A percentile compares a stretch with the other conserved stretches of the same genome.
These are phyloP conservation scores for Sarcomyxa edulis DNA, from an alignment of 768 basidiomycete genomes.

Conservation along the genomic window DNA sequence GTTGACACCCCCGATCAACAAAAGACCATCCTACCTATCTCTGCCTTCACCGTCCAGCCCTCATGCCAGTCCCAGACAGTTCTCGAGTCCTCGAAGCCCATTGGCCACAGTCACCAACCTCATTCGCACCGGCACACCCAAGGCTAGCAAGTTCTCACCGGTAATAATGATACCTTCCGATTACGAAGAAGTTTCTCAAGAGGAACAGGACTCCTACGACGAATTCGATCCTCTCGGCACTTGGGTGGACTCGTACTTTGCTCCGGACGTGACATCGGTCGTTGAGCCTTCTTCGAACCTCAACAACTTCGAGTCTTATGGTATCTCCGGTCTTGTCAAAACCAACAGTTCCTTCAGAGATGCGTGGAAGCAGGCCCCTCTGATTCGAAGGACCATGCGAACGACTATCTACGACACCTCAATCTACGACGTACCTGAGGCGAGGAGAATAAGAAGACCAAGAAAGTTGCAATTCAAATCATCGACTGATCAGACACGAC, in stretches of 20 bases:
- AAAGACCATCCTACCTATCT: constrained; percentile 16
- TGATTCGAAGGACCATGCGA: constrained; percentile 6
- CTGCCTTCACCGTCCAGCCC: constrained; percentile 12
- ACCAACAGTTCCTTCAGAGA: constrained; percentile 5
- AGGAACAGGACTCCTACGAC: constrained; percentile 14
- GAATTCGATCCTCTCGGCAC: constrained; percentile 15
- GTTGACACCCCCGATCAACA: constrained; percentile 10
- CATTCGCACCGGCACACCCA: constrained; percentile 17
- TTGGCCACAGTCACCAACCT: constrained; percentile 17
- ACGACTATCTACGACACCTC: constrained; percentile 15
- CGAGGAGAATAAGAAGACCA: not conserved
- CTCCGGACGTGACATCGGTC: not conserved
- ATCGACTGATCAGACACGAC: not conserved
- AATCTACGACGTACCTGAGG: constrained; percentile 5
- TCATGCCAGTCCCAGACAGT: constrained; percentile 5
- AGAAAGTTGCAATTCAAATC: not conserved
- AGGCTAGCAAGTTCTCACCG: constrained; percentile 11
- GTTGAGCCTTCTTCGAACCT: constrained; percentile 6
- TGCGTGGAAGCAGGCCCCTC: constrained; percentile 7
- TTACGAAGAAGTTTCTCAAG: constrained; percentile 9
- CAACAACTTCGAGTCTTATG: constrained; percentile 11
- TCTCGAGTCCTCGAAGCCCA: constrained; percentile 13
- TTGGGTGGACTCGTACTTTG: constrained; percentile 13
- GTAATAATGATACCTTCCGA: no score
- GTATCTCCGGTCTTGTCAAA: constrained; percentile 3